Evolutionary conservation across 371 early-diverging fungal species (phyloP).

Genomic region (Haplosporangium sp.): DNA sequence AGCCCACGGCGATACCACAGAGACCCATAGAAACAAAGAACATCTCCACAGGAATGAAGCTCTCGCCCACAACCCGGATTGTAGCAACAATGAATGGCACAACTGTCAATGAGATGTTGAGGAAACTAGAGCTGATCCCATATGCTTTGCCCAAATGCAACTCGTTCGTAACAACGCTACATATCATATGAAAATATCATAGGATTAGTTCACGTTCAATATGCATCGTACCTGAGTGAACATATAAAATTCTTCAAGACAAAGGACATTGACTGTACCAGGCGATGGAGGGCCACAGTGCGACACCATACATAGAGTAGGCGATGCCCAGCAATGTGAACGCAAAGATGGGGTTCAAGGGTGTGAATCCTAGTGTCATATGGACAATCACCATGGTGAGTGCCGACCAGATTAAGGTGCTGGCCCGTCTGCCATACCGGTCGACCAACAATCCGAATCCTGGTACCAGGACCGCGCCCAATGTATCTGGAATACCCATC

Average conservation of each 20-base stretch:
- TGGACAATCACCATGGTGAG: constrained; percentile 62
- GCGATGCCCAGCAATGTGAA: constrained; percentile 64
- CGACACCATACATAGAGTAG: constrained; percentile 71
- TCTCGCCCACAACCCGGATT: constrained; percentile 58
- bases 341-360: constrained; percentile 59
- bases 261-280: constrained; percentile 23
- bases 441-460: constrained; percentile 66
- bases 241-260: background rate
- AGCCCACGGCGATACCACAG: constrained; percentile 52
- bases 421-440: constrained; percentile 59
- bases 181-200: background rate
- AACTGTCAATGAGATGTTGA: constrained; percentile 67
- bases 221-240: background rate
- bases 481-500: constrained; percentile 71
- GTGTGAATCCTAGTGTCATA: constrained; percentile 61
- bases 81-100: constrained; percentile 68
- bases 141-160: constrained; percentile 69
- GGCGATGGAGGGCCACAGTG: constrained; percentile 73
- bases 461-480: constrained; percentile 67
- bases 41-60: constrained; percentile 61
- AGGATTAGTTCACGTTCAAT: background rate
- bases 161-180: constrained; percentile 55
- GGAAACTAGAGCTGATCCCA: constrained; percentile 65
- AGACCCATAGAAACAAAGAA: constrained; percentile 64
- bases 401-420: constrained; percentile 59